phyloP scores from a whole-genome alignment of 257 asterid genomes.

The Ocimum tenuiflorum region DNA sequence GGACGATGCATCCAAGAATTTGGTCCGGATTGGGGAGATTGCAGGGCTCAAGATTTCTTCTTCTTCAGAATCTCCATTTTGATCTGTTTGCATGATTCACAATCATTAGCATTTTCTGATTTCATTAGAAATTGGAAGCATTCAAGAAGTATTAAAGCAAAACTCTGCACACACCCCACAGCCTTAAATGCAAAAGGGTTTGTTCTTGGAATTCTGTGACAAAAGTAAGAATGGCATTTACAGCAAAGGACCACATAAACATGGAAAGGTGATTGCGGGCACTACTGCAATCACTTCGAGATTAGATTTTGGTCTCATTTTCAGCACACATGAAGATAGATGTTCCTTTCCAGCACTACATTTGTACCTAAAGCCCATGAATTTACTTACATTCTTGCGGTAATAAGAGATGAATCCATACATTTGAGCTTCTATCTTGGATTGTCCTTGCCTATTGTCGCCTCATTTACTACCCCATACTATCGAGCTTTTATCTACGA shows the following conservation, averaged over 20 bases:
- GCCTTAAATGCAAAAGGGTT: constrained; percentile 13
- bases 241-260: constrained; percentile 26
- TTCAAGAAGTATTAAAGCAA: not conserved
- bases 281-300: constrained; percentile 1
- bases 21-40: constrained; percentile 30
- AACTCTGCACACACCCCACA: constrained; percentile 1
- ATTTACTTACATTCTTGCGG: not conserved
- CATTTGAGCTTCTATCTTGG: not conserved
- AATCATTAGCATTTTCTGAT: not conserved
- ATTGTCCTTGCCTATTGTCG: too few relatives aligned
- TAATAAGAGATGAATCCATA: not conserved
- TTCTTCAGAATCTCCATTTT: constrained; percentile 54
- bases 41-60: constrained; percentile 51
- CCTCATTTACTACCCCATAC: too few relatives aligned
- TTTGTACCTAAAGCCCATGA: too few relatives aligned
- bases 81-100: constrained; percentile 35
- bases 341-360: not conserved
- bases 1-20: constrained; percentile 26
- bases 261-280: constrained; percentile 20
- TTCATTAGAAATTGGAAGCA: constrained; percentile 4
- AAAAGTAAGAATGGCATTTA: not conserved
- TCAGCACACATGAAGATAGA: not conserved
- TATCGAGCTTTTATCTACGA: too few relatives aligned
- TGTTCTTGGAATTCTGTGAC: too few relatives aligned
- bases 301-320: constrained; percentile 21